Evolutionary conservation across 805 yeast genomes (phyloP), one percentile per base, ranked within the genome.

Genomic region (Kodamaea leandrae): DNA sequence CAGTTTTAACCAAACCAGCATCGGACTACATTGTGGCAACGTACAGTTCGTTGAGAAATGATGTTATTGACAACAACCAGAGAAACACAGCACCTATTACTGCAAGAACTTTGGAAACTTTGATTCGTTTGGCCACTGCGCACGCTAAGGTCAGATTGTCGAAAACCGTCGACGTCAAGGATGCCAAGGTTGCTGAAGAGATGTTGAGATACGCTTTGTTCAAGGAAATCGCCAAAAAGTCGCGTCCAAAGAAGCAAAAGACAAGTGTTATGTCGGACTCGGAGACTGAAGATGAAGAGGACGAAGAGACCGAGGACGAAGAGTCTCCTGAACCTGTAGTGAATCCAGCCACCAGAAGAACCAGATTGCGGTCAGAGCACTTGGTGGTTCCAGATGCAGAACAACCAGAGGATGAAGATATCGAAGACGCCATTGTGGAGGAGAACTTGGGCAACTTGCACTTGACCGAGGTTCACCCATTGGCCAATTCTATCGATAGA

Each of bases 31-130:
- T 93, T 54, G 93, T 89, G 16, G 77, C 76, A 40, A 78, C 85
- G 13, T 93, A 91, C 59, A 71, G 96, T 2, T 80, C 81, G 9
- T 72, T 93, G 49, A 78, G 99, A 68, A 90, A 89, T 60, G 86
- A 83, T 48, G 75, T 74, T 41, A 66, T 73, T 39, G 76, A 73
- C 28, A 71, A 64, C 45, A 83, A 82, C 55, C 85, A 82, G 50
- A 77, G 84, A 39, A 76, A 81, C 56, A 90, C 96, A 0, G 83
- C 96, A 1, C 98, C 99, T 26, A 86, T 91, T 50, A 91, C 99
- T 2, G 96, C 98, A n/a, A 86, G 99, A 80, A 93, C 98, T 4
- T 72, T 91, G 52, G 99, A 91, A 64, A 91, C 99, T 0, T 72
- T 91, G 50, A 91, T 91, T 61, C 95, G 99, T 72, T 71, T 91